Evolutionary conservation across 441 rosid species (phyloP).

Genomic region (Populus hybrid): DNA sequence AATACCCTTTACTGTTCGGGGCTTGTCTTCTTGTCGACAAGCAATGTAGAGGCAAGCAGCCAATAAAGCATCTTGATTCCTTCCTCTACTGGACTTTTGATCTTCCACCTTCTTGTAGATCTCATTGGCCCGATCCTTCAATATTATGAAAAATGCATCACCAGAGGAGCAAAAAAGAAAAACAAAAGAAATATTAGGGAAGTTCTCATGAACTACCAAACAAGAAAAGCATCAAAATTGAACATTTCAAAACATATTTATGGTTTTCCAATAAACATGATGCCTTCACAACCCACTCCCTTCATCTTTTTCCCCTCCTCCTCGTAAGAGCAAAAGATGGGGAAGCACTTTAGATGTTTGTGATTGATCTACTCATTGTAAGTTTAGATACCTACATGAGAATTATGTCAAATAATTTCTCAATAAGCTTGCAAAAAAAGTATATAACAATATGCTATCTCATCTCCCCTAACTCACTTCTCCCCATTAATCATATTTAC

Average conservation of each 20-base stretch:
- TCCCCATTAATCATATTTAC: no score
- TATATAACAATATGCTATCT: background rate
- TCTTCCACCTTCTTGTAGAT: conserved; percentile 94
- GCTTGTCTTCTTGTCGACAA: conserved; percentile 93
- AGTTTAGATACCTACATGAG: background rate
- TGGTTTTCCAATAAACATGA: background rate
- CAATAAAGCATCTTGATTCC: conserved; percentile 95
- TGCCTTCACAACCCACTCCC: background rate
- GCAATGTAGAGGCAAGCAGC: conserved; percentile 99
- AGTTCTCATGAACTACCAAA: background rate
- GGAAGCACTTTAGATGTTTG: background rate
- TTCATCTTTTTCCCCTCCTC: background rate
- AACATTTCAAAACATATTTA: background rate
- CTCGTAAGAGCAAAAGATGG: background rate
- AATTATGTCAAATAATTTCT: background rate
- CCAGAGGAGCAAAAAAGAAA: background rate
- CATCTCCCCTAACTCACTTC: background rate
- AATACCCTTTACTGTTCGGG: conserved; percentile 96
- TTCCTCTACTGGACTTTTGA: conserved; percentile 96
- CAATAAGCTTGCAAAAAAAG: background rate
- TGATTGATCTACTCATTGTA: background rate
- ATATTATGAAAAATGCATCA: background rate
- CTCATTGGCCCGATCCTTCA: conserved; percentile 95
- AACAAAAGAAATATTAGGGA: background rate
- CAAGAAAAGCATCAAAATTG: background rate